Base-by-base conservation (phyloP, 495 filamentous ascomycete species). In the Evernia prunastri region DNA sequence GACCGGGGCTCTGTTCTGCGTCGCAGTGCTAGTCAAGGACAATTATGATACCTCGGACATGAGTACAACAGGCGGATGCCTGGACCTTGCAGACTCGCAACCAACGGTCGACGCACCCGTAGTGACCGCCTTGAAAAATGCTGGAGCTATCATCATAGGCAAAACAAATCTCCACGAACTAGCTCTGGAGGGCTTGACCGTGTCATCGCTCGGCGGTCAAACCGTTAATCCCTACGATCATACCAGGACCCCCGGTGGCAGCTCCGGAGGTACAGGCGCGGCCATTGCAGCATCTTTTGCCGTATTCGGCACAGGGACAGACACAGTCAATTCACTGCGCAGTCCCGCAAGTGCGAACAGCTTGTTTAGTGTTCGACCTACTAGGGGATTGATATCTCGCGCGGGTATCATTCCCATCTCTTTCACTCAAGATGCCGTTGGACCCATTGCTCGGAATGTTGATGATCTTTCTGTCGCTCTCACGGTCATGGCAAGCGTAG, bases 111-210 rank as follows among this genome's bases (percentile, higher is more conserved):
- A 87, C 68, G 80, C 83, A 3, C 73, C 78, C 0, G 73, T 80
- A 0, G 84, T 87, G 0, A 65, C 64, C 15, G 82, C 78, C 0
- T 58, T 89, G 12, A 77, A 72, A 23, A 66, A 74, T 3, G 84
- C 82, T 4, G 86, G 87, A 0, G 83, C 84, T 1, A 78, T 89
- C n/a, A 83, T 89, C 23, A 72, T 89, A 1, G 86, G 83, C 1
- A 89, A 89, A 65, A 73, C 84, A 0, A 89, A 88, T 70, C 68
- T 88, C 17, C 85, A 88, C 67, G 86, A 87, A 70, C 69, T 88
- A 59, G 85, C 86, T 1, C 69, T 89, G 3, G 85, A 88, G 62
- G 86, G 84, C 4, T 71, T 86, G 39, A 79, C 77, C 0, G 82
- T 85, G 4, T 87, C 84, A 1, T 84, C 81, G 0, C 65, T 86